Evolutionary conservation across 768 basidiomycete species (phyloP).

Genomic region (Suillus luteus): DNA sequence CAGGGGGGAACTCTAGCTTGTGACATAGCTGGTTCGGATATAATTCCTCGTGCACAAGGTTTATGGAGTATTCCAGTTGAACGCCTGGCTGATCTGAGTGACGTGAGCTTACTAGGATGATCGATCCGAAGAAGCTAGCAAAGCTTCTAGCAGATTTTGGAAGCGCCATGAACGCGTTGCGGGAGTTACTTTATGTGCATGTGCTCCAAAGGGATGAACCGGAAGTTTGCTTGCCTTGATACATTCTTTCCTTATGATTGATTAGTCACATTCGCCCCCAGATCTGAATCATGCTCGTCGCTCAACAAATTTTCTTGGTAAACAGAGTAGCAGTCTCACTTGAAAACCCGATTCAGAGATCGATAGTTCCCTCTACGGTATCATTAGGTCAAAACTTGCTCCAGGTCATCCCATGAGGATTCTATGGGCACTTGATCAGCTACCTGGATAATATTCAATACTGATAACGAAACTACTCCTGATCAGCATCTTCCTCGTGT

Average conservation of each 20-base stretch:
- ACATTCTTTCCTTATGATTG: no score
- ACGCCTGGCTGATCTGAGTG: not conserved
- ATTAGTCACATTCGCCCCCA: no score
- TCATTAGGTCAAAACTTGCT: not conserved
- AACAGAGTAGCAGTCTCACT: no score
- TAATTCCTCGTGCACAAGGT: slow-evolving; percentile 94
- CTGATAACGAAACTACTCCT: not conserved
- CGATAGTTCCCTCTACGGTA: not conserved
- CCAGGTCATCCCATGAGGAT: not conserved
- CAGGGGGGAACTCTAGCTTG: slow-evolving; percentile 85
- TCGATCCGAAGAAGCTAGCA: slow-evolving; percentile 74
- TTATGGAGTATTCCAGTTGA: slow-evolving; percentile 21
- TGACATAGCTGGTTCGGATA: slow-evolving; percentile 53
- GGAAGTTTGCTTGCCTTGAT: no score
- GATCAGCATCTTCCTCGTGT: not conserved
- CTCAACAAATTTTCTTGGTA: no score
- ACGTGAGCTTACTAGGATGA: slow-evolving; percentile 57
- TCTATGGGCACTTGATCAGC: not conserved
- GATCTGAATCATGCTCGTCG: no score
- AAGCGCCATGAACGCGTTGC: slow-evolving; percentile 70
- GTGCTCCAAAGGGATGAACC: slow-evolving; percentile 44
- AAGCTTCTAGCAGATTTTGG: slow-evolving; percentile 90
- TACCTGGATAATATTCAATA: not conserved
- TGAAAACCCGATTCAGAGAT: not conserved
- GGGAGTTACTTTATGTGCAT: slow-evolving; percentile 24